Evolutionary conservation across 805 yeast genomes (phyloP), one percentile per base, ranked within the genome.

Genomic region (Sugiyamaella marilandica): DNA sequence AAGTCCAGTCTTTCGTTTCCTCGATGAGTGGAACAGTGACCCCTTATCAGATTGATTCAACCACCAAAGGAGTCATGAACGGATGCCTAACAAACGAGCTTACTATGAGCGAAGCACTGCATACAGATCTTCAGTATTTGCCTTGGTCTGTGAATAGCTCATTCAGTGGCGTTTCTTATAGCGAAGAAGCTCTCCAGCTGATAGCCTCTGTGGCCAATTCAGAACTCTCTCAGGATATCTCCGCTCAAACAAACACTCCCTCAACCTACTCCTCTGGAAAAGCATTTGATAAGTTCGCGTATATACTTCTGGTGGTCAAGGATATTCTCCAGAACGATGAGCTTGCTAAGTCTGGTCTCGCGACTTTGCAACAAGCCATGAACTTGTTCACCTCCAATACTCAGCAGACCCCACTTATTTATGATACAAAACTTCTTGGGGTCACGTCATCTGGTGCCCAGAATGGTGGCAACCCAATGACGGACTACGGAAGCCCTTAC

Each of bases 201-300:
- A 79, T 86, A 33, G 66, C 70, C 10, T 59, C 65, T 18, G 79
- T 79, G 1, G 85, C 87, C 1, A 63, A 60, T n/a, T 55, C 66
- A 4, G 94, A 86, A 59, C 66, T 78, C 9, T 62, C 74, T 29
- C 79, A 74, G 49, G 87, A 84, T 56, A 76, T 85, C 34, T 69
- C 70, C 2, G 77, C 75, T 14, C 78, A 76, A 67, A 77, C 85
- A n/a, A 72, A 85, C 61, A 72, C 84, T 10, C 88, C 88, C 56
- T 88, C 97, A 0, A 91, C 91, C 87, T 92, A 92, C 70, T 82
- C 87, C 18, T 79, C 95, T 1, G 99, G 98, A 10, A 92, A 94
- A 66, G 76, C 82, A 26, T 72, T 91, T 47, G 96, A 90, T 59
- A 94, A 91, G 70, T 94, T 87, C 69, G 97, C 98, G 0, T 85